Evolutionary conservation across 768 basidiomycete genomes (phyloP).

Genomic region (Boletellus ananas): DNA sequence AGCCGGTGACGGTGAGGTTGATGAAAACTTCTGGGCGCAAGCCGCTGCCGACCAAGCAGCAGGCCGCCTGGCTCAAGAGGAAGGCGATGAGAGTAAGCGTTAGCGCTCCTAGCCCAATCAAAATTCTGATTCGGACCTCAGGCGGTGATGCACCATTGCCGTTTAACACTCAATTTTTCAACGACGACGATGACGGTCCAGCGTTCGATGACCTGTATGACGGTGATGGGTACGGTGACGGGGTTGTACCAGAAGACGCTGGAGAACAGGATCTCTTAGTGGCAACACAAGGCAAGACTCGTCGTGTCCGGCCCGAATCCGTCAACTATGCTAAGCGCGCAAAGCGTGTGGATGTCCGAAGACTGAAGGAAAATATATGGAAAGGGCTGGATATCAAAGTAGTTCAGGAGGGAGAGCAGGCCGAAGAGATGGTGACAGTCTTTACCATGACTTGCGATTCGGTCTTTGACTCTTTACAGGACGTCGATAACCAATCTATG

Average conservation of each 20-base stretch:
- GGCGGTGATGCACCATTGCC: conserved; percentile 57
- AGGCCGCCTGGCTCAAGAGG: conserved; percentile 47
- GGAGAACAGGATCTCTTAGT: conserved; percentile 88
- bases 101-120: background rate
- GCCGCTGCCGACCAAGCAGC: conserved; percentile 83
- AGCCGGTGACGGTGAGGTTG: conserved; percentile 80
- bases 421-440: conserved; percentile 51
- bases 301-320: conserved; percentile 79
- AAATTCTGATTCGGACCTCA: conserved; percentile 14
- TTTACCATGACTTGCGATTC: background rate
- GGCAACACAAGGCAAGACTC: conserved; percentile 69
- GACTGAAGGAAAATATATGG: conserved; percentile 98
- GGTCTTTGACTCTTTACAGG: conserved; percentile 34
- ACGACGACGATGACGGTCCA: conserved; percentile 83
- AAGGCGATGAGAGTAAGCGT: conserved; percentile 60
- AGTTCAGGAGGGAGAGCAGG: conserved; percentile 34
- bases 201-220: conserved; percentile 57
- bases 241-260: conserved; percentile 46
- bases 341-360: conserved; percentile 94
- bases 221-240: conserved; percentile 45
- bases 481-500: conserved; percentile 46
- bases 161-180: conserved; percentile 96
- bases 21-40: conserved; percentile 97
- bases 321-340: conserved; percentile 95
- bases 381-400: conserved; percentile 79